Conservation (phyloP, 2,329 filamentous ascomycete genomes). For the Falciphora oryzae region DNA sequence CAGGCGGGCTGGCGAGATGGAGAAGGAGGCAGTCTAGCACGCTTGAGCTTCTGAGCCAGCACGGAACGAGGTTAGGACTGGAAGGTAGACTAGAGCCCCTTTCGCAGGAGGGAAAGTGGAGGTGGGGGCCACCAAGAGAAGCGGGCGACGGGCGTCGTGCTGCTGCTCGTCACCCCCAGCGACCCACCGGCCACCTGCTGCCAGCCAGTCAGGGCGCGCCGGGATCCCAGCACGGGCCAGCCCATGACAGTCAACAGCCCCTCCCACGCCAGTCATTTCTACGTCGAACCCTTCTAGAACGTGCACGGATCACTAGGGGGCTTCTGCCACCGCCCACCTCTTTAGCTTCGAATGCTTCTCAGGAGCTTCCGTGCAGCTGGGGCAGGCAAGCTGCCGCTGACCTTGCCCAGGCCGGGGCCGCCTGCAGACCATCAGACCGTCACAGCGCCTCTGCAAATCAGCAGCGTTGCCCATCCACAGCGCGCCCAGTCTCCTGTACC, state of each 20-base stretch:
- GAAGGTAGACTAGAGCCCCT: conserved; percentile 12
- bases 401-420: too few relatives aligned
- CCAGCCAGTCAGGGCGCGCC: not conserved
- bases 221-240: conserved; percentile 8
- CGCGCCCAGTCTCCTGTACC: not conserved
- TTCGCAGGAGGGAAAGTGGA: conserved; percentile 6
- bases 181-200: not conserved
- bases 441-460: not conserved
- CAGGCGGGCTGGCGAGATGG: not conserved
- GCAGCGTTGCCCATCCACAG: not conserved
- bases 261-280: conserved; percentile 2
- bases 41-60: conserved; percentile 8
- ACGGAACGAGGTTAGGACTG: not conserved
- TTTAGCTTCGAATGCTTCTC: conserved; percentile 15
- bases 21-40: not conserved
- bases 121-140: not conserved
- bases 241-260: not conserved
- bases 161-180: conserved; percentile 5
- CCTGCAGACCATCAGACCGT: not conserved
- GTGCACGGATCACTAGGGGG: conserved; percentile 17
- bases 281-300: conserved; percentile 10
- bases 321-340: conserved; percentile 10
- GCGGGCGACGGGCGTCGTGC: not conserved
- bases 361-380: conserved; percentile 18
- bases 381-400: not conserved